Conservation (phyloP, 2,329 filamentous ascomycete species). For the Orbilia blumenaviensis region DNA sequence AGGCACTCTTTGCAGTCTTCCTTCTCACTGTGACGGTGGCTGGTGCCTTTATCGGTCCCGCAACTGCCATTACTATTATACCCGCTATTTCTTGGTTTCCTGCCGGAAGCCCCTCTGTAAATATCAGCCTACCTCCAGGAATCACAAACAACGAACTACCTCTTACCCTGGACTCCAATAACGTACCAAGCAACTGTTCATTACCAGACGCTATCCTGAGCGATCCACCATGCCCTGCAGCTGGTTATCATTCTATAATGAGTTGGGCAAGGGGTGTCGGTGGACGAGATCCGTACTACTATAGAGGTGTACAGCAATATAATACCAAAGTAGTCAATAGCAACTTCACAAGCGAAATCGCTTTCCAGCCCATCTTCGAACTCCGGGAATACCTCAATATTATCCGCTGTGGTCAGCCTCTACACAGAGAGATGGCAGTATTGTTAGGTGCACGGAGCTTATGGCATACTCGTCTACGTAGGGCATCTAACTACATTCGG, state of each 20-base stretch:
- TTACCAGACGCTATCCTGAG: background rate
- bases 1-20: background rate
- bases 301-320: background rate
- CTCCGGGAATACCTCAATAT: background rate
- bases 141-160: background rate
- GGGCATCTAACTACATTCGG: background rate
- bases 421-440: background rate
- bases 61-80: background rate
- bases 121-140: background rate
- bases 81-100: background rate
- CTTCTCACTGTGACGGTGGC: background rate
- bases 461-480: background rate
- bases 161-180: background rate
- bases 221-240: background rate
- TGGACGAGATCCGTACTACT: background rate
- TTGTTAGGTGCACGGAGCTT: background rate
- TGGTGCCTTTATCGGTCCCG: slow-evolving; percentile 1
- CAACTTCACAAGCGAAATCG: background rate
- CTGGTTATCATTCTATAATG: slow-evolving; percentile 1
- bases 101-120: background rate
- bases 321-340: background rate
- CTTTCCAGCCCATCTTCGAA: background rate
- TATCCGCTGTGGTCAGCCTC: slow-evolving; percentile 5
- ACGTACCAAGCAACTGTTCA: background rate
- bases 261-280: slow-evolving; percentile 1